Evolutionary conservation across 768 basidiomycete genomes (phyloP), one percentile per base, ranked within the genome.

Genomic region (Lepiota subincarnata): DNA sequence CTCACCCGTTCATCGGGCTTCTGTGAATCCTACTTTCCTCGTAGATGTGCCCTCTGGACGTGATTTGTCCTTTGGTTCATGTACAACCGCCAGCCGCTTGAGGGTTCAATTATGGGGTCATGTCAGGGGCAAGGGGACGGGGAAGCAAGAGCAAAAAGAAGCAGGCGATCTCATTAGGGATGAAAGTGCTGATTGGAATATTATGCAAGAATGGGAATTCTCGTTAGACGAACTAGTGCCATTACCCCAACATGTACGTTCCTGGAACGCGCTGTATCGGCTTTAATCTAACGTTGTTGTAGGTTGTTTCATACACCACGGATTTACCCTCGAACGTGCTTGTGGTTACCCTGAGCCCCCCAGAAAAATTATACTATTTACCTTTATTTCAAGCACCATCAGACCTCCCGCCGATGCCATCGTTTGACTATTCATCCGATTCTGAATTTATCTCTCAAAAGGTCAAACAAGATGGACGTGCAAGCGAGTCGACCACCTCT

Each of bases 1-100:
- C 44, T 96, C 93, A 1, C 76, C 81, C 0, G 76, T 90, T 45
- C 92, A 93, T 64, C 77, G 73, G 19, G 87, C 92, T 3, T 95
- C 93, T 1, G 93, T 87, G 0, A 89, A 92, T 65, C 94, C 94
- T 0, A 67, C 73, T 19, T 96, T 92, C 60, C 50, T 74, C 0
- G 69, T 89, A 14, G 84, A 93, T 60, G 64, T 75, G 6, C 70
- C 62, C 12, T 71, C 76, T 4, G 66, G 72, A 28, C 68, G 66
- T 22, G 83, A 85, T 45, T 85, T 86, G 61, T 73, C 79, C 0
- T 66, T 72, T 14, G 79, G 77, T 69, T 74, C 77, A 1, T 74
- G 88, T 60, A 64, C 78, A n/a, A 78, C 77, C 57, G 73, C 75
- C 2, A 41, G 19, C 14, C 37, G 16, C 24, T 46, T 54, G 55